Evolutionary conservation across 1,284 basidiomycete genomes (phyloP).

Genomic region (Cystobasidium sp.): DNA sequence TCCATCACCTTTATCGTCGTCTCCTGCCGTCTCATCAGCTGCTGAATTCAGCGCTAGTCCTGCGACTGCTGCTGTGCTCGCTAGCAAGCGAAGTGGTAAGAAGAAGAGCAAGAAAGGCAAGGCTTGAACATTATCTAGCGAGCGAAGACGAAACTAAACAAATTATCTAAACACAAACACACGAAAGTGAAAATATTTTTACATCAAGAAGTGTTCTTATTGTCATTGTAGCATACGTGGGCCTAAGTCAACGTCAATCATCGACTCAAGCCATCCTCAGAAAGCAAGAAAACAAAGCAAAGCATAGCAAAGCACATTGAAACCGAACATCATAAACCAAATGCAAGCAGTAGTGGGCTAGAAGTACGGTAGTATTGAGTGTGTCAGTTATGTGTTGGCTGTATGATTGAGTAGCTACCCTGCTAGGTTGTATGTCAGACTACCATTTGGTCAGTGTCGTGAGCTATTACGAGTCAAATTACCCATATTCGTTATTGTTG

Average conservation of each 20-base stretch:
- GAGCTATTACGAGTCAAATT: no score
- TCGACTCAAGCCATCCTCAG: neutral
- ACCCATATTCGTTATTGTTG: no score
- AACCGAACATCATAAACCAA: no score
- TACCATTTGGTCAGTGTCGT: no score
- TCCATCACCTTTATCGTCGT: slow-evolving; percentile 18
- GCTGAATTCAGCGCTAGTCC: slow-evolving; percentile 24
- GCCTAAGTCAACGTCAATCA: neutral
- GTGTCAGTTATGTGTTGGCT: no score
- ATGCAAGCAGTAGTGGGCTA: no score
- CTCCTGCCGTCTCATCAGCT: slow-evolving; percentile 23
- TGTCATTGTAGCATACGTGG: slow-evolving; percentile 16
- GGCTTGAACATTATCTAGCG: neutral
- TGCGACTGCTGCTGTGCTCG: slow-evolving; percentile 15
- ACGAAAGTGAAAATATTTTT: neutral
- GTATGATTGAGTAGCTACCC: no score
- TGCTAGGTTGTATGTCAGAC: no score
- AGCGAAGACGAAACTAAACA: neutral
- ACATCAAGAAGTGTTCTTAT: neutral
- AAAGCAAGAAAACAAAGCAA: slow-evolving; percentile 3
- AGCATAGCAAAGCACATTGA: neutral
- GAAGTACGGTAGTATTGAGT: no score
- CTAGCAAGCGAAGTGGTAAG: slow-evolving; percentile 2
- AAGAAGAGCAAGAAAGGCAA: slow-evolving; percentile 32
- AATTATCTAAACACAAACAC: neutral